Evolutionary conservation across 331 rosid genomes (phyloP).

Genomic region (Arachis monticola): DNA sequence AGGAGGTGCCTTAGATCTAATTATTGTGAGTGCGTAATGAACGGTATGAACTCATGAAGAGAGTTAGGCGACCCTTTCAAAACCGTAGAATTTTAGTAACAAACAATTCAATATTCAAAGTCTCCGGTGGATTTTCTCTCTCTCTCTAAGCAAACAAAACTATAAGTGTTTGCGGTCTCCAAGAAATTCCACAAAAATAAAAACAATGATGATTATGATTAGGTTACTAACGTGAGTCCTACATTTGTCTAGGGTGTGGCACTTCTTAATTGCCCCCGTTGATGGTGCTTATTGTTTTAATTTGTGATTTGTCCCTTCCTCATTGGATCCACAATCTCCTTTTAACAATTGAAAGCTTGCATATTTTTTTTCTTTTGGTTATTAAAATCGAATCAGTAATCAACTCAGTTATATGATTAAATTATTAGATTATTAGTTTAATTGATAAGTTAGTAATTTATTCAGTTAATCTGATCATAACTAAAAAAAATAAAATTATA

Average conservation of each 20-base stretch:
- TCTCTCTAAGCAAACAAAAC: not conserved
- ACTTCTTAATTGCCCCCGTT: not conserved
- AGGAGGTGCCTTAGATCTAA: not conserved
- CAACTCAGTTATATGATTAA: too few species aligned
- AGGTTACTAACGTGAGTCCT: not conserved
- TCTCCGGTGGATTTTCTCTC: constrained; percentile 6
- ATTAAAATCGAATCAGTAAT: too few species aligned
- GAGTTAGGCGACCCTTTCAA: constrained; percentile 2
- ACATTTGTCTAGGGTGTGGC: not conserved
- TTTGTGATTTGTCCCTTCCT: not conserved
- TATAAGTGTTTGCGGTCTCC: not conserved
- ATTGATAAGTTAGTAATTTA: too few species aligned
- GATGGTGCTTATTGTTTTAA: not conserved
- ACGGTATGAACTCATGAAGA: not conserved
- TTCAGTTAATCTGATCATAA: too few species aligned
- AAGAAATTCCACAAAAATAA: not conserved
- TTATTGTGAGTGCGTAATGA: constrained; percentile 1
- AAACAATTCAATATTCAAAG: not conserved
- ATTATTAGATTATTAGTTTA: too few species aligned
- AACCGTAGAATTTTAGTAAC: not conserved
- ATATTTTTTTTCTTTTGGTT: too few species aligned
- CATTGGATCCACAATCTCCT: not conserved
- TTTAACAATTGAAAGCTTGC: too few species aligned
- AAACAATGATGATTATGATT: not conserved
- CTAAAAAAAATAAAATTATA: too few species aligned